A percentile compares a stretch with the other conserved stretches of the same genome.
Evolutionary conservation across 768 basidiomycete genomes (phyloP).

Genomic region (Suillus cothurnatus): DNA sequence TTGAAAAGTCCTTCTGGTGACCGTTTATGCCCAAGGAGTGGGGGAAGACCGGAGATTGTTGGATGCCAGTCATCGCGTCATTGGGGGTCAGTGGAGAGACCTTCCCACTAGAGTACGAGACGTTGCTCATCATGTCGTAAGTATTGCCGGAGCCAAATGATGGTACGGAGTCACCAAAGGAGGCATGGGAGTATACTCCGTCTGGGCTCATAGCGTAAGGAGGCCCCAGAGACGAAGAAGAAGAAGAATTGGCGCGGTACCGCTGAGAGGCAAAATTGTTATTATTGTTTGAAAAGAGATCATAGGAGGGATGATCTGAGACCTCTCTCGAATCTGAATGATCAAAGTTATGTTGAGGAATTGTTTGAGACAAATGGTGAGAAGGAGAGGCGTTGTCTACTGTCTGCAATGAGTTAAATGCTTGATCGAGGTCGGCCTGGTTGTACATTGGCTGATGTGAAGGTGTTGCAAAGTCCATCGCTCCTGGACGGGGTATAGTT

Average conservation of each 20-base stretch:
- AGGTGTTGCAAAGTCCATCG: constrained; percentile 52
- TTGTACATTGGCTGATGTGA: constrained; percentile 48
- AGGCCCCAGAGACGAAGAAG: constrained; percentile 67
- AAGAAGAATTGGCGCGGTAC: constrained; percentile 73
- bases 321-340: constrained; percentile 53
- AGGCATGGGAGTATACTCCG: constrained; percentile 56
- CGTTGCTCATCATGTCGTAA: constrained; percentile 66
- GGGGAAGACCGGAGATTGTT: constrained; percentile 56
- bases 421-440: constrained; percentile 58
- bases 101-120: constrained; percentile 69
- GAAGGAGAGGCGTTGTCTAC: constrained; percentile 39
- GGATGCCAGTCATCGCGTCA: constrained; percentile 61
- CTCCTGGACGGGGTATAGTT: constrained; percentile 40
- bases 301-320: constrained; percentile 61
- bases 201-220: constrained; percentile 57
- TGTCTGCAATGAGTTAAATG: constrained; percentile 51
- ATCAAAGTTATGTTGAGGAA: constrained; percentile 47
- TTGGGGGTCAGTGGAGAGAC: constrained; percentile 75
- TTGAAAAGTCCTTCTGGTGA: constrained; percentile 57
- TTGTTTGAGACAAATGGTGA: constrained; percentile 36
- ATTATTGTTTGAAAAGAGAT: constrained; percentile 58
- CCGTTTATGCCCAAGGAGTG: constrained; percentile 38
- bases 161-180: constrained; percentile 62
- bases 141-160: constrained; percentile 57
- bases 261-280: constrained; percentile 55